Conservation (phyloP, 306 rosid species). For the Castanea mollissima region DNA sequence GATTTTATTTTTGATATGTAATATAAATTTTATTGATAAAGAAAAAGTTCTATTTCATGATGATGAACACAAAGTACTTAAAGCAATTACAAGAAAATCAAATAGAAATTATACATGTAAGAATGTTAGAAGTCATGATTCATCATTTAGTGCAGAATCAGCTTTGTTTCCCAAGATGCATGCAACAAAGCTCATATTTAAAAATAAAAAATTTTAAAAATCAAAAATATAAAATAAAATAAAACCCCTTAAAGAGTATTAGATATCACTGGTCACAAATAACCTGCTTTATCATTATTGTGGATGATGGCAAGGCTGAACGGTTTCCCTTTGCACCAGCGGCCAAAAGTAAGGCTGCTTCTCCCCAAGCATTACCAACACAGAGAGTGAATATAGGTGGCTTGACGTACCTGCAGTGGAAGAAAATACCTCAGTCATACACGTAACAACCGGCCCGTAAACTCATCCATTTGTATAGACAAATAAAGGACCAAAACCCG, state of each 20-base stretch:
- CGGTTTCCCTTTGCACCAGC: conserved; percentile 96
- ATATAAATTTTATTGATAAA: no score
- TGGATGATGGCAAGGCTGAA: conserved; percentile 90
- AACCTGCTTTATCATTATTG: conserved; percentile 97
- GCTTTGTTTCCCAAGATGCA: no score
- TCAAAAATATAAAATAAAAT: no score
- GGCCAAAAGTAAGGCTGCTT: conserved; percentile 97
- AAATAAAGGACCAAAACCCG: not conserved
- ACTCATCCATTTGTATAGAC: not conserved
- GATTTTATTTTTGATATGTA: not conserved
- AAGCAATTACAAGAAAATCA: no score
- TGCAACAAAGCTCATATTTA: no score
- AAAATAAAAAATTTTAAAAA: no score
- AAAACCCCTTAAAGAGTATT: not conserved
- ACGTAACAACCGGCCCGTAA: not conserved
- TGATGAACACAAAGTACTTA: no score
- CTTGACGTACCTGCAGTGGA: conserved; percentile 61
- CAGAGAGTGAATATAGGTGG: conserved; percentile 92
- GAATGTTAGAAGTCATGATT: no score
- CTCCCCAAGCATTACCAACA: conserved; percentile 99
- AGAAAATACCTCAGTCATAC: conserved; percentile 18
- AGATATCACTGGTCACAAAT: conserved; percentile 1
- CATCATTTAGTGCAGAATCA: no score
- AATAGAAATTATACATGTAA: no score
- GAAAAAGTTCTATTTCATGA: no score